Conservation (phyloP, 2,329 filamentous ascomycete species). For the Hypoxylon sp. region DNA sequence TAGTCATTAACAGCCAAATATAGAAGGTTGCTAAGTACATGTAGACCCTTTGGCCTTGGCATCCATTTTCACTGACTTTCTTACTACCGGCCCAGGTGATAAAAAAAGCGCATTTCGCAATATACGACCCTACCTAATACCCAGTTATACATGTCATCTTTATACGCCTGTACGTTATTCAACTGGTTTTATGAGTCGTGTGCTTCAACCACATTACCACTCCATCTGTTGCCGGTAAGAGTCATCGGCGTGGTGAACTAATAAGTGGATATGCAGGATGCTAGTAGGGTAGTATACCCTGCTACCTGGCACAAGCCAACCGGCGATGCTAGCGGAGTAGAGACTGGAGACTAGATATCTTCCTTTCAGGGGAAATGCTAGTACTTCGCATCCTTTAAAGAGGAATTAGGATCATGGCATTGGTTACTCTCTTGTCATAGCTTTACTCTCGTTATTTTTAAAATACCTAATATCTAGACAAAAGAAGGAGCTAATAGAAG, state of each 20-base stretch:
- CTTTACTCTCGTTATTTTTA: no score
- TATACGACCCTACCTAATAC: background rate
- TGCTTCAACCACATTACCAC: background rate
- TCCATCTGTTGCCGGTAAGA: conserved; percentile 31
- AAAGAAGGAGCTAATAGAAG: background rate
- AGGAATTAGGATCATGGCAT: background rate
- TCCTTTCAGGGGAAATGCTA: conserved; percentile 12
- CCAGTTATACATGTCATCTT: background rate
- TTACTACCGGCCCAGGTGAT: background rate
- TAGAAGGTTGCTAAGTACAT: background rate
- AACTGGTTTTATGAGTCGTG: background rate
- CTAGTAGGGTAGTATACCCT: background rate
- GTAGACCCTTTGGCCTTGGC: background rate
- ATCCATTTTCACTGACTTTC: background rate
- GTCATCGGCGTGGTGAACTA: conserved; percentile 41
- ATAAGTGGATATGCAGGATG: background rate
- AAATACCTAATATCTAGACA: background rate
- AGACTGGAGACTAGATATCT: conserved; percentile 11
- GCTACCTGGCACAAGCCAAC: background rate
- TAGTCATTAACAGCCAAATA: no score
- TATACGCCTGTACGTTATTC: no score
- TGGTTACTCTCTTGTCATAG: background rate
- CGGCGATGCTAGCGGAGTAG: conserved; percentile 3
- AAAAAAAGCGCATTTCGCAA: no score
- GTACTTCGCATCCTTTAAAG: background rate